phyloP scores from a whole-genome alignment of 2,329 filamentous ascomycete species.

The Coleophoma crateriformis region DNA sequence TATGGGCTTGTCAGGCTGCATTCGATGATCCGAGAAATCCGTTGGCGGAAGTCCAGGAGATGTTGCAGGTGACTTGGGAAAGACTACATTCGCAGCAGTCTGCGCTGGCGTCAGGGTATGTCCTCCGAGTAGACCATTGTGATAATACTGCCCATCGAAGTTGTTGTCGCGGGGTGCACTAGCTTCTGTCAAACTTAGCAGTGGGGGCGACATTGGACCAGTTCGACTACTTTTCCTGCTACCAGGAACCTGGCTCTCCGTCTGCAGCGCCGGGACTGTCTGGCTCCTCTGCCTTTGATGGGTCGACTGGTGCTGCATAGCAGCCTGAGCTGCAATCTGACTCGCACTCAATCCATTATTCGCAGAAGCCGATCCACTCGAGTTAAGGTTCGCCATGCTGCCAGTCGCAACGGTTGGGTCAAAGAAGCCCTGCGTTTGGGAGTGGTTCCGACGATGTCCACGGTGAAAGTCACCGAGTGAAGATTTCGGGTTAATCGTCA shows the following conservation, averaged over 20 bases:
- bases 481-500: conserved; percentile 33
- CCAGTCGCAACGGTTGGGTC: conserved; percentile 53
- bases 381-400: conserved; percentile 22
- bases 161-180: conserved; percentile 53
- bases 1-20: conserved; percentile 49
- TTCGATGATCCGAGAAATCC: conserved; percentile 26
- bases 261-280: conserved; percentile 55
- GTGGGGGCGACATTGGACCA: conserved; percentile 54
- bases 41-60: conserved; percentile 26
- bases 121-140: conserved; percentile 56
- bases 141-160: conserved; percentile 44
- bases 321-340: conserved; percentile 75
- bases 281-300: conserved; percentile 62
- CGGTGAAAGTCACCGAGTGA: conserved; percentile 21
- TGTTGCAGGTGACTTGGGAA: conserved; percentile 44
- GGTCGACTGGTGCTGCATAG: conserved; percentile 56
- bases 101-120: conserved; percentile 61
- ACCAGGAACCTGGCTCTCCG: conserved; percentile 12
- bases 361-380: neutral
- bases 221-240: conserved; percentile 26
- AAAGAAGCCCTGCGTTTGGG: conserved; percentile 71
- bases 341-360: conserved; percentile 51
- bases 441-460: conserved; percentile 58
- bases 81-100: conserved; percentile 68
- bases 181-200: conserved; percentile 59